phyloP scores from a whole-genome alignment of 2,329 filamentous ascomycete genomes.

The Blastomyces gilchristii region DNA sequence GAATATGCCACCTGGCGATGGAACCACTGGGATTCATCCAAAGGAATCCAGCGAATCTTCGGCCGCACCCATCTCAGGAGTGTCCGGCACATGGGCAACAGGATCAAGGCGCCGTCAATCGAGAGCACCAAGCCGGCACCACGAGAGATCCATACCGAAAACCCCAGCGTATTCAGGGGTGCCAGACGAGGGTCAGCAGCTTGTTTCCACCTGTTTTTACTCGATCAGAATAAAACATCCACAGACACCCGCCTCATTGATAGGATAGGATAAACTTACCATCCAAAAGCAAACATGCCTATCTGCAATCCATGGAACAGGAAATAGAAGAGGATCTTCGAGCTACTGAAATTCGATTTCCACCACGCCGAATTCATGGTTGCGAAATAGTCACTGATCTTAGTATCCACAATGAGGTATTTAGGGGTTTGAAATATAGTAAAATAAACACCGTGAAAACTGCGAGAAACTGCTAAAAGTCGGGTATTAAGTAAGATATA shows the following conservation, averaged over 20 bases:
- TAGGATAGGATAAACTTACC: conserved; percentile 46
- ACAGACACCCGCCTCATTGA: neutral
- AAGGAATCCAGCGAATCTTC: conserved; percentile 74
- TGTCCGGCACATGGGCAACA: conserved; percentile 91
- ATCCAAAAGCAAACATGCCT: conserved; percentile 72
- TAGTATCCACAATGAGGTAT: neutral
- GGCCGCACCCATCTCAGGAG: conserved; percentile 75
- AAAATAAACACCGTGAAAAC: neutral
- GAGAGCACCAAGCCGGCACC: conserved; percentile 80
- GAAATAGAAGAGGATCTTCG: conserved; percentile 68
- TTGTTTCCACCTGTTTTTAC: conserved; percentile 65
- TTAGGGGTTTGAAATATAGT: neutral
- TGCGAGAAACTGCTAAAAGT: neutral
- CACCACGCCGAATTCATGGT: conserved; percentile 15
- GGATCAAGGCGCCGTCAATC: conserved; percentile 74
- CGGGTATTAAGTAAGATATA: conserved; percentile 2
- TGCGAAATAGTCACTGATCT: neutral
- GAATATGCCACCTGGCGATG: conserved; percentile 90
- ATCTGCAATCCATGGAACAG: conserved; percentile 73
- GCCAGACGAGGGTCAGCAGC: conserved; percentile 55
- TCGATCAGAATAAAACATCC: conserved; percentile 18
- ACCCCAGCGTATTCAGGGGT: conserved; percentile 68
- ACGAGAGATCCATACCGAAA: conserved; percentile 92
- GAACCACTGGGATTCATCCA: conserved; percentile 97
- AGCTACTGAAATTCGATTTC: conserved; percentile 52